Percentiles rank a stretch among this genome's conserved stretches.
Conservation (phyloP, 1,284 basidiomycete genomes). For the Microbotryum lychnidis-dioicae region DNA sequence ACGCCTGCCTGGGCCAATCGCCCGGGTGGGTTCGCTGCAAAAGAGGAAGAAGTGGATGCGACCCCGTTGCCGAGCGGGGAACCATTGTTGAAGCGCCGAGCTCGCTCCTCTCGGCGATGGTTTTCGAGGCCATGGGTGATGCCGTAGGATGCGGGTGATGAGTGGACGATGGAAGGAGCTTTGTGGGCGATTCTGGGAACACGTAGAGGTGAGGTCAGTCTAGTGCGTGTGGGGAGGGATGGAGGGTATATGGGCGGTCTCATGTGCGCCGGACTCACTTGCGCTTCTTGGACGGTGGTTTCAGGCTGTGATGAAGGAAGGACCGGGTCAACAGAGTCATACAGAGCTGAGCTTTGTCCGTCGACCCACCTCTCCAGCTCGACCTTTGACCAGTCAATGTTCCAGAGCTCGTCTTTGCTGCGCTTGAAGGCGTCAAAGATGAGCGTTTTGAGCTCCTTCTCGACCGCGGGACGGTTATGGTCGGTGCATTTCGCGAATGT, state of each 20-base stretch:
- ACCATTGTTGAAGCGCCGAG: slow-evolving; percentile 18
- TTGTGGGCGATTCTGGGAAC: slow-evolving; percentile 1
- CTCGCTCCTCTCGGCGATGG: slow-evolving; percentile 34
- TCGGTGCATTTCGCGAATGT: slow-evolving; percentile 40
- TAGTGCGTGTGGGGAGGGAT: neutral
- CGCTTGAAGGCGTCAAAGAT: slow-evolving; percentile 41
- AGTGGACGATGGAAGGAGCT: slow-evolving; percentile 11
- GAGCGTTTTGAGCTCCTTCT: slow-evolving; percentile 41
- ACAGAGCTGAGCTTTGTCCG: slow-evolving; percentile 5
- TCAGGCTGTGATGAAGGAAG: slow-evolving; percentile 49
- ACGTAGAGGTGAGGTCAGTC: neutral
- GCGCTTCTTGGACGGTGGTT: slow-evolving; percentile 52
- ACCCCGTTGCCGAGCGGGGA: neutral
- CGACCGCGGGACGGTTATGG: slow-evolving; percentile 40
- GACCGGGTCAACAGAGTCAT: slow-evolving; percentile 14
- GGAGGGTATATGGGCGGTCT: neutral
- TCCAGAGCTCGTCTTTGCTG: slow-evolving; percentile 64
- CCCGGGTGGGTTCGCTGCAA: neutral
- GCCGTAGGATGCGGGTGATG: slow-evolving; percentile 20
- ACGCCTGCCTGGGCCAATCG: too few species aligned
- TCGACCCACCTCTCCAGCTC: slow-evolving; percentile 63
- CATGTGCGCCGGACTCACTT: slow-evolving; percentile 41
- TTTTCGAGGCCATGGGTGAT: slow-evolving; percentile 26
- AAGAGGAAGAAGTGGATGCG: neutral
- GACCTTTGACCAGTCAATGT: slow-evolving; percentile 73